These are phyloP conservation scores for Umbilicaria muhlenbergii DNA, from an alignment of 495 filamentous ascomycete genomes.

Conservation along the genomic window DNA sequence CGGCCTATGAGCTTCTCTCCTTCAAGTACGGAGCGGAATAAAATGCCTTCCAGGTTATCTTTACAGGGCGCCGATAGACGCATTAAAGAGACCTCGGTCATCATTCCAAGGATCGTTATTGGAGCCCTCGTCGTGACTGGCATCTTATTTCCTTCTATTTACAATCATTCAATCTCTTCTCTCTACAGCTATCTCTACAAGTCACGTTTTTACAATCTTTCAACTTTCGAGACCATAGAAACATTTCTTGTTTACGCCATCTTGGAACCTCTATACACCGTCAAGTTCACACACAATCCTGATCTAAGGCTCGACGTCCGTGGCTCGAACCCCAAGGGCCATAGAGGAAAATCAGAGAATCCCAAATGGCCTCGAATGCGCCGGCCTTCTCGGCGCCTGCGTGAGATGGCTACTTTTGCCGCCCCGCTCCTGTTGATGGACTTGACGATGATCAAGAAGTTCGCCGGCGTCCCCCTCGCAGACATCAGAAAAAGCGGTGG, in stretches of 20 bases:
- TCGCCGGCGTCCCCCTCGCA: conserved; percentile 11
- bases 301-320: conserved; percentile 9
- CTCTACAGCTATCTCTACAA: conserved; percentile 9
- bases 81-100: too few relatives aligned
- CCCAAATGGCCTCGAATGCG: conserved; percentile 10
- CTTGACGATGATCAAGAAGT: conserved; percentile 22
- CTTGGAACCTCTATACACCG: conserved; percentile 14
- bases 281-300: conserved; percentile 13
- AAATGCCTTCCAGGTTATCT: too few relatives aligned
- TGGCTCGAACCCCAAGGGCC: neutral
- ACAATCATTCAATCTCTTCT: conserved; percentile 10
- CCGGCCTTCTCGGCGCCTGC: conserved; percentile 12
- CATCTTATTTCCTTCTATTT: conserved; percentile 9
- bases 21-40: too few relatives aligned
- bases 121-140: conserved; percentile 2
- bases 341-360: neutral
- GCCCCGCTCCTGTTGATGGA: conserved; percentile 15
- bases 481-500: conserved; percentile 14
- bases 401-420: conserved; percentile 12
- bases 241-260: conserved; percentile 18
- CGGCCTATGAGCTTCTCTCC: too few relatives aligned
- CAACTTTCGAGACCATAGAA: conserved; percentile 19
- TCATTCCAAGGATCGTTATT: neutral
- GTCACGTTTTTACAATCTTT: conserved; percentile 12
- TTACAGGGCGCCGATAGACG: too few relatives aligned